Base-by-base conservation (phyloP, 192 early-diverging fungal genomes). In the Entomortierella lignicola region DNA sequence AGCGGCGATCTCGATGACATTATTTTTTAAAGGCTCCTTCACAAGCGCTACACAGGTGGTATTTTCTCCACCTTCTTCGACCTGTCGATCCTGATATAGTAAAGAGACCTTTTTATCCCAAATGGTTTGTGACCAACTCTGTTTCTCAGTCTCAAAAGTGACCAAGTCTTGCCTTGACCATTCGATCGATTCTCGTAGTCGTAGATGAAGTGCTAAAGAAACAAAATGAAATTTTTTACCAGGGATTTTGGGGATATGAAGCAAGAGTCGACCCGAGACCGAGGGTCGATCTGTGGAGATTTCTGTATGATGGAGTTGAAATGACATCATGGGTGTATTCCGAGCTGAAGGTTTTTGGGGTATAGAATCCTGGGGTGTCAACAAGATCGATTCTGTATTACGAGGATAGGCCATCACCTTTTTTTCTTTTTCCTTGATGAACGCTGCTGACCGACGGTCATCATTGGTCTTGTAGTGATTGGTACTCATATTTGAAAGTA, bases 221-320 rank as follows among this genome's bases (percentile, higher is more conserved):
- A 69, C 63, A 30, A 77, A 77, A 18, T 64, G 66, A 53, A 77
- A 77, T n/a, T 31, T 63, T 30, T 69, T 77, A 25, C 53, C 47
- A 0, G 60, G 29, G 10, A 77, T 37, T 12, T 69, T 77, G 12
- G 74, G 74, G 53, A 77, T 77, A 48, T 77, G 74, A 26, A 77
- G 66, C 13, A 64, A 31, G 21, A 77, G 66, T 21, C 66, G 66
- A 37, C 74, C 74, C 0, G 74, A 77, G 17, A 77, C 61, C n/a
- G 74, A 77, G 5, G 74, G 66, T n/a, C 50, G 55, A 32, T 69
- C 55, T 2, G 74, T 77, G 20, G 66, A 69, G 42, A 77, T 69
- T 30, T 77, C 74, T 20, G 61, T 69, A 39, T 77, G 55, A 21
- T 69, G 74, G 18, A 61, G 74, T 25, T 77, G 74, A 41, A 77